Evolutionary conservation across 192 early-diverging fungal genomes (phyloP).

Genomic region (Umbelopsis ramanniana): DNA sequence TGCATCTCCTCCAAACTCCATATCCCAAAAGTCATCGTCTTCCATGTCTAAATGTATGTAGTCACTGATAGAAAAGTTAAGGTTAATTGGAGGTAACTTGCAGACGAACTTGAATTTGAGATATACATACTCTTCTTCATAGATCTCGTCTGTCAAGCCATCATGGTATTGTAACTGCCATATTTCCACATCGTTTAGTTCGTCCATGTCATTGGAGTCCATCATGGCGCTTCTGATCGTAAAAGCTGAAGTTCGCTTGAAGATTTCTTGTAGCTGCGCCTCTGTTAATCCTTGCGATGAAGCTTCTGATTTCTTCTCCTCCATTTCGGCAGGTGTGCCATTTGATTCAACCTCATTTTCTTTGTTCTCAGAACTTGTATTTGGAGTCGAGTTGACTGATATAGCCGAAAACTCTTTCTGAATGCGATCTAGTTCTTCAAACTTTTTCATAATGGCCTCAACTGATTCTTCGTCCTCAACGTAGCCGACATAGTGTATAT

Average conservation of each 20-base stretch:
- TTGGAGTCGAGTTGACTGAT: slow-evolving; percentile 2
- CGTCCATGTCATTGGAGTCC: slow-evolving; percentile 57
- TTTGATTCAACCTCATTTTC: slow-evolving; percentile 4
- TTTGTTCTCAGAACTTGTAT: neutral
- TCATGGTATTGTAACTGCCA: slow-evolving; percentile 82
- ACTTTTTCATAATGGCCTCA: slow-evolving; percentile 98
- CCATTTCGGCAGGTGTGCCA: neutral
- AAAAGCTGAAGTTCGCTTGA: slow-evolving; percentile 88
- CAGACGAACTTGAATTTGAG: neutral
- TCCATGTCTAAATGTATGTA: slow-evolving; percentile 65
- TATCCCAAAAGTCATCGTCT: slow-evolving; percentile 84
- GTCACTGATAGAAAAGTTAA: slow-evolving; percentile 55
- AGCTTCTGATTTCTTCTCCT: slow-evolving; percentile 26
- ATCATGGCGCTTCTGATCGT: slow-evolving; percentile 70
- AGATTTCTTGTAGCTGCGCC: slow-evolving; percentile 89
- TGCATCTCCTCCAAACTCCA: slow-evolving; percentile 54
- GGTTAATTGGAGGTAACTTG: neutral
- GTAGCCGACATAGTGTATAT: slow-evolving; percentile 91
- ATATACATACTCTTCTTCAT: slow-evolving; percentile 75
- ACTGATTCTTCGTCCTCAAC: slow-evolving; percentile 96
- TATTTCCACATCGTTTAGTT: slow-evolving; percentile 74
- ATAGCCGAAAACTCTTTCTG: slow-evolving; percentile 69
- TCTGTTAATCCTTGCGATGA: slow-evolving; percentile 56
- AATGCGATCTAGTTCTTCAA: slow-evolving; percentile 92
- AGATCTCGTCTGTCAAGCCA: slow-evolving; percentile 70